A percentile compares a stretch with the other conserved stretches of the same genome.
Evolutionary conservation across 306 rosid genomes (phyloP).

Genomic region (Cucurbita pepo): DNA sequence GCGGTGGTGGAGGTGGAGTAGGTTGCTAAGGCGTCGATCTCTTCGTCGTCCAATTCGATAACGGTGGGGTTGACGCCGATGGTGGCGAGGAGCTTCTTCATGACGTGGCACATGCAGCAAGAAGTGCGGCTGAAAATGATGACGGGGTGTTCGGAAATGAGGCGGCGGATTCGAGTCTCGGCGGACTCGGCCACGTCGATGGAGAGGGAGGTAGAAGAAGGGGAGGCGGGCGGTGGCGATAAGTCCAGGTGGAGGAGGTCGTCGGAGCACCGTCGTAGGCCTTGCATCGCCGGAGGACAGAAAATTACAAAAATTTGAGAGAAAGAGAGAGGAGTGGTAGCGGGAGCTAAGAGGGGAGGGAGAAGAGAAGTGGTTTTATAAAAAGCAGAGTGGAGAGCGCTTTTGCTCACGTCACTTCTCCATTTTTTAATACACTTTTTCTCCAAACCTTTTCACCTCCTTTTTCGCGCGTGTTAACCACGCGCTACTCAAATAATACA

Average conservation of each 20-base stretch:
- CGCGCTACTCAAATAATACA: not conserved
- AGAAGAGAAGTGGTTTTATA: conserved; percentile 9
- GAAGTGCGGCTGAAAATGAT: conserved; percentile 75
- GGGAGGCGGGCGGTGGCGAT: not conserved
- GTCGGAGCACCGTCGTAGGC: conserved; percentile 48
- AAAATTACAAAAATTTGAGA: not conserved
- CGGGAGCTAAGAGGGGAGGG: not conserved
- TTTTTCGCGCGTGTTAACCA: not conserved
- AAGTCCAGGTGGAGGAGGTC: conserved; percentile 55
- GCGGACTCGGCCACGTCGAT: conserved; percentile 77
- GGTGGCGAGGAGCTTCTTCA: conserved; percentile 83
- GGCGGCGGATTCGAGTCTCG: conserved; percentile 64
- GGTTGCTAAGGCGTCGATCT: conserved; percentile 57
- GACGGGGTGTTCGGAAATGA: conserved; percentile 86
- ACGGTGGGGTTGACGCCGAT: conserved; percentile 92
- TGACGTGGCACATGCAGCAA: conserved; percentile 99
- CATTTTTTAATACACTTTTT: not conserved
- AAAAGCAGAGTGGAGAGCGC: conserved; percentile 3
- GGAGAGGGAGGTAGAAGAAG: conserved; percentile 39
- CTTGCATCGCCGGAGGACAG: conserved; percentile 43
- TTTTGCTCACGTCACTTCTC: conserved; percentile 35
- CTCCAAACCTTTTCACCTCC: not conserved
- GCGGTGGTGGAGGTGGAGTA: not conserved
- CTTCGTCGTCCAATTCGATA: conserved; percentile 80
- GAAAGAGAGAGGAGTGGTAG: not conserved